Conservation (phyloP, 495 filamentous ascomycete genomes). For the Neurospora hispaniola region DNA sequence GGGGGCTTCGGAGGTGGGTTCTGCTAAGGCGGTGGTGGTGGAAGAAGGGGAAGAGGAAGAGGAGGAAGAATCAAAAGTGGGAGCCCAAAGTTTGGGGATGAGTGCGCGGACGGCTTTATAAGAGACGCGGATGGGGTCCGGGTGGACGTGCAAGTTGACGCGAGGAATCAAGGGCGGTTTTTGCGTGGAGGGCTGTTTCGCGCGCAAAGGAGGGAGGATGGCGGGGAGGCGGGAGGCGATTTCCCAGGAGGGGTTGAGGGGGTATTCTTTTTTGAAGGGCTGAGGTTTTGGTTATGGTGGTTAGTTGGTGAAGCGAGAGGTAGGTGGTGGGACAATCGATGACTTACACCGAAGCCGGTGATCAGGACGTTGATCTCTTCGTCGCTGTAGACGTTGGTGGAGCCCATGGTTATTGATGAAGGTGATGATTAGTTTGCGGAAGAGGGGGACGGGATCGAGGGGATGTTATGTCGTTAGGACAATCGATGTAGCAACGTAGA, state of each 20-base stretch:
- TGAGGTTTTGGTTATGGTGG: slow-evolving; percentile 15
- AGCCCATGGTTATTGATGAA: slow-evolving; percentile 24
- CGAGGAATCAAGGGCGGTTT: slow-evolving; percentile 29
- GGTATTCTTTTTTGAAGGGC: slow-evolving; percentile 55
- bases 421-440: neutral
- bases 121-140: slow-evolving; percentile 54
- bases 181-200: slow-evolving; percentile 14
- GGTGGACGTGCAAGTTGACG: slow-evolving; percentile 56
- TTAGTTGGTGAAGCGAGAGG: neutral
- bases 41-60: neutral
- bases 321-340: neutral
- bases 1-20: neutral
- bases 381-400: slow-evolving; percentile 17
- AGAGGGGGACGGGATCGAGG: neutral
- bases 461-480: neutral
- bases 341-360: slow-evolving; percentile 62
- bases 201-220: slow-evolving; percentile 39
- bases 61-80: neutral
- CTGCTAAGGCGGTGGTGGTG: neutral
- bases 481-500: neutral
- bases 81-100: slow-evolving; percentile 49
- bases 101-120: slow-evolving; percentile 53
- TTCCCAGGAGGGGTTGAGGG: slow-evolving; percentile 62
- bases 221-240: slow-evolving; percentile 45
- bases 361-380: slow-evolving; percentile 57